Evolutionary conservation across 768 basidiomycete species (phyloP), one percentile per base, ranked within the genome.

Genomic region (Naganishia vishniacii): DNA sequence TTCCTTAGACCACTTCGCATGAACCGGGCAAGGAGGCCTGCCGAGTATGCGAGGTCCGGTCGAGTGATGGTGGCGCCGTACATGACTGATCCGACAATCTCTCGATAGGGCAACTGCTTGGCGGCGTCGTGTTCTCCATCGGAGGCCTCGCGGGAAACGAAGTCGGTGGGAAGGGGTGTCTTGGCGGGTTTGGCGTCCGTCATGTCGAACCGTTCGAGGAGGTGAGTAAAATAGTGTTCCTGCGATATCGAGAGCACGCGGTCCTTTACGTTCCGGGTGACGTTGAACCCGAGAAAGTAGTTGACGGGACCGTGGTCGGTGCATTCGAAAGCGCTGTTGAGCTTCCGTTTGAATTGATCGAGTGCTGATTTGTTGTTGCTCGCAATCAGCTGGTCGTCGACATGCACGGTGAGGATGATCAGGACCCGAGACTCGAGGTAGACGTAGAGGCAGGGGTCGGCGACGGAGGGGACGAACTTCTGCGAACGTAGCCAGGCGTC

Each of bases 341-440:
- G 49, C 41, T 20, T 31, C 26, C 48, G 34, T 8, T 65, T 48
- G 31, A 62, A 53, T 3, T 4, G 37, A 18, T 53, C 53, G 5
- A 61, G 60, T 5, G 13, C 60, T 23, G 20, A 29, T 2, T 46
- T 13, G 41, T 29, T 34, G 53, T 62, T 62, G 61, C 63, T 31
- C 4, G 67, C 67, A 26, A 66, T 64, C 31, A 67, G 62, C 32
- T 64, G 61, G 44, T 69, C 68, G 41, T 69, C 68, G 12, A 69
- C 68, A 56, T 67, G 63, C 13, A 67, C 62, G 2, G 47, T 48
- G 16, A 67, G 46, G 60, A 67, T 56, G 49, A 67, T 18, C 2
- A 34, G 26, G 41, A 48, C 48, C 5, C 58, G 46, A 12, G 15
- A 5, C 49, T 53, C 42, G 25, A 11, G 28, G 20, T 37, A 37